Conservation (phyloP, 2,329 filamentous ascomycete genomes). For the Alternaria brassicae region DNA sequence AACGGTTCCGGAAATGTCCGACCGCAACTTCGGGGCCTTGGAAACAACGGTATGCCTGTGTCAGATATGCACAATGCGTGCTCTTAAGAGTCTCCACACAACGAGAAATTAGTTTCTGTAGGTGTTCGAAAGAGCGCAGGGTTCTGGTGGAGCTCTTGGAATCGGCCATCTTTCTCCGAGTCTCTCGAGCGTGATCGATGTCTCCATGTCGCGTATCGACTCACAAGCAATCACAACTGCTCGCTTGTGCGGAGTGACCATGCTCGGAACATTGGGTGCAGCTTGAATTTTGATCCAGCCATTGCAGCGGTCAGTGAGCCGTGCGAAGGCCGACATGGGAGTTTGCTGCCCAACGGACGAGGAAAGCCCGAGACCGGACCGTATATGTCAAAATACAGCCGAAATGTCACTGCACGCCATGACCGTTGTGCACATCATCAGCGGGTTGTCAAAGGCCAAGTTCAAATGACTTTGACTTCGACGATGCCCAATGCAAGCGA, state of each 20-base stretch:
- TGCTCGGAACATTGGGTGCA: background rate
- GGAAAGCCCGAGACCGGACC: conserved; percentile 2
- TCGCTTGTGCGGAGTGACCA: background rate
- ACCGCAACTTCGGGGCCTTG: conserved; percentile 4
- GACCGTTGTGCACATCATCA: background rate
- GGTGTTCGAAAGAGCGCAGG: conserved; percentile 1
- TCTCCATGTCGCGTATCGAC: background rate
- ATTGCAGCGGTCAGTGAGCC: conserved; percentile 10
- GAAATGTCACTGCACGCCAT: background rate
- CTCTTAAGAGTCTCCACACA: conserved; percentile 1
- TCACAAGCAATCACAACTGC: background rate
- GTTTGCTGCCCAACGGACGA: conserved; percentile 8
- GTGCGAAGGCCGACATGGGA: conserved; percentile 5
- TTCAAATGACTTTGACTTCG: background rate
- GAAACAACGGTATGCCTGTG: background rate
- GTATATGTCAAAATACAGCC: background rate
- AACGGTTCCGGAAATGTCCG: conserved; percentile 6
- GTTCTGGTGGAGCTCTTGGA: background rate
- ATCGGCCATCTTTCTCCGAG: conserved; percentile 2
- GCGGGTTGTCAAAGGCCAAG: background rate
- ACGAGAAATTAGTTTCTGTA: conserved; percentile 7
- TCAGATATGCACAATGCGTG: background rate
- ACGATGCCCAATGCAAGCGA: conserved; percentile 16
- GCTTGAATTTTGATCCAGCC: background rate
- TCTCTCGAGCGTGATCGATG: background rate